Conservation (phyloP, 148 eudicot genomes). For the Vaccinium darrowii region DNA sequence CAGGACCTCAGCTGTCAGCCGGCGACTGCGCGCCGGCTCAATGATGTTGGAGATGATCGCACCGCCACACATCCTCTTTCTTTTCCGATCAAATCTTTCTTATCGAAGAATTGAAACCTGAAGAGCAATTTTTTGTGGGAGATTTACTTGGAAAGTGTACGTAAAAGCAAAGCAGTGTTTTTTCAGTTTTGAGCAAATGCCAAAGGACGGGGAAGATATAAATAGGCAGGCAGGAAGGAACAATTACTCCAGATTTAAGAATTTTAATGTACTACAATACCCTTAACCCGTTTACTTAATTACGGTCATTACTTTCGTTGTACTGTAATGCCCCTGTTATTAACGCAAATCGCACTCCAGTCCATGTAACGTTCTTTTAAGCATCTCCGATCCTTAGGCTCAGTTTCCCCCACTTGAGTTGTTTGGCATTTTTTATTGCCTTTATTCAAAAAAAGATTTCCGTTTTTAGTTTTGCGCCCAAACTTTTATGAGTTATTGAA, state of each 20-base stretch:
- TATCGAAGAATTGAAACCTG: not conserved
- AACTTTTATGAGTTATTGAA: too few species aligned
- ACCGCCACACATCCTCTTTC: slow-evolving; percentile 82
- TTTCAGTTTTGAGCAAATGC: not conserved
- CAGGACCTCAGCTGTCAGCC: slow-evolving; percentile 47
- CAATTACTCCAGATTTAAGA: too few species aligned
- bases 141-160: not conserved
- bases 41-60: slow-evolving; percentile 66
- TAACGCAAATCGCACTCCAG: too few species aligned
- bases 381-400: too few species aligned
- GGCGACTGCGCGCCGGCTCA: slow-evolving; percentile 35
- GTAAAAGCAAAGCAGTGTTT: not conserved
- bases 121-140: not conserved
- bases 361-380: too few species aligned
- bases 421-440: too few species aligned
- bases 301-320: not conserved
- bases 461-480: too few species aligned
- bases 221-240: not conserved
- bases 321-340: too few species aligned
- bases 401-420: too few species aligned
- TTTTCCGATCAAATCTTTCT: not conserved
- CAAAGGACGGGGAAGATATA: not conserved
- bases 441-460: too few species aligned
- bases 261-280: not conserved
- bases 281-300: not conserved